Conservation (phyloP, 371 early-diverging fungal species). For the Mortierella sp. region DNA sequence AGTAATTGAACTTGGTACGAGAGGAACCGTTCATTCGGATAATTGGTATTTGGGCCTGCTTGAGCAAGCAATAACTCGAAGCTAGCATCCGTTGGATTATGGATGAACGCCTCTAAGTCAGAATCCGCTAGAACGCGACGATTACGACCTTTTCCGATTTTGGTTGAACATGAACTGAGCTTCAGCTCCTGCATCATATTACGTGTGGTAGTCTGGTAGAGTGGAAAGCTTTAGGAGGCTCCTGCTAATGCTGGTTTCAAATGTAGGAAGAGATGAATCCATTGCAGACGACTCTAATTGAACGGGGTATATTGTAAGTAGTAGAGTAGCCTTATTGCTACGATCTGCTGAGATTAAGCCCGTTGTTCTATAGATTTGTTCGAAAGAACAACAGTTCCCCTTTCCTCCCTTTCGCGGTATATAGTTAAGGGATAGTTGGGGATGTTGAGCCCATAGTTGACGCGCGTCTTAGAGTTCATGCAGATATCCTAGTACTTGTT, state of each 20-base stretch:
- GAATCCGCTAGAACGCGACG: conserved; percentile 7
- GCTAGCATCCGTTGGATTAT: conserved; percentile 11
- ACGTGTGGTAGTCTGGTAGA: no score
- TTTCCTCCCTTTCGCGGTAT: neutral
- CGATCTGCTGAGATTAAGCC: neutral
- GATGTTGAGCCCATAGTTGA: neutral
- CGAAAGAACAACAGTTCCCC: neutral
- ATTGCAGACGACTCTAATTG: neutral
- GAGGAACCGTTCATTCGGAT: conserved; percentile 3
- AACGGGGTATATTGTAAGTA: no score
- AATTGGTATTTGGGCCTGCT: conserved; percentile 9
- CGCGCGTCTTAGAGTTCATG: neutral
- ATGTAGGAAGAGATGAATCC: no score
- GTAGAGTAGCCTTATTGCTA: neutral
- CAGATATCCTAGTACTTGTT: no score
- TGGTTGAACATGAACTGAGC: no score
- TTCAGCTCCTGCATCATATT: no score
- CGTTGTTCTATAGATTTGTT: neutral
- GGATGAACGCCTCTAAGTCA: conserved; percentile 7
- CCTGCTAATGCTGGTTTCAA: neutral
- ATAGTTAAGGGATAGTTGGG: neutral
- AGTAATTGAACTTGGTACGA: no score
- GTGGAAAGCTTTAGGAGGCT: no score
- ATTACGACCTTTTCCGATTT: neutral
- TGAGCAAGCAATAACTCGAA: conserved; percentile 4